Evolutionary conservation across 371 early-diverging fungal genomes (phyloP).

Genomic region (Caulochytrium protostelioides): DNA sequence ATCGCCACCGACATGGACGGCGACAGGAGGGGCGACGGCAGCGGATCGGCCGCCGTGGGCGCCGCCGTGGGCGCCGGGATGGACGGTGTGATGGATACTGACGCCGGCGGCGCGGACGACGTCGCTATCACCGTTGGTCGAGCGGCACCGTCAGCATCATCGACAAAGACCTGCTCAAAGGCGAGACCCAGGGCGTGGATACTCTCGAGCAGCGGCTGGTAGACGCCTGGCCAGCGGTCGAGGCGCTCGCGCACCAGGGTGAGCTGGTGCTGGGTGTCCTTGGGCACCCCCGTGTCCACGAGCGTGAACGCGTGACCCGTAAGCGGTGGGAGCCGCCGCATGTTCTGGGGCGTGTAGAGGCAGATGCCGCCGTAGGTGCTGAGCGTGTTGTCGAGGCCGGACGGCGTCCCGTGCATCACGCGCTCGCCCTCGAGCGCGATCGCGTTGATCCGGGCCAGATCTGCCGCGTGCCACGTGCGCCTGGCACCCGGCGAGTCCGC

Average conservation of each 20-base stretch:
- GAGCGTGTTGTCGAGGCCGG: conserved; percentile 83
- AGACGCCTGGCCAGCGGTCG: conserved; percentile 35
- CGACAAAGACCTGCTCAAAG: no score
- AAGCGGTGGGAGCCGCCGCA: conserved; percentile 1
- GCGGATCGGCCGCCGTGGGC: no score
- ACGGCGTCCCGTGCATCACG: conserved; percentile 85
- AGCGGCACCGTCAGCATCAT: no score
- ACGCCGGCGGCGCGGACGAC: no score
- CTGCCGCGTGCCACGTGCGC: background rate
- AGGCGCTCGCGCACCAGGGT: conserved; percentile 46
- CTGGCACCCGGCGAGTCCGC: no score
- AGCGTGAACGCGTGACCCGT: conserved; percentile 35
- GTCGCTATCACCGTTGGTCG: no score
- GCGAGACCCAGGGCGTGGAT: conserved; percentile 27
- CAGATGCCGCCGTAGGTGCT: conserved; percentile 46
- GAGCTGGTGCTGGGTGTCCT: conserved; percentile 66
- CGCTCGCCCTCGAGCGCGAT: conserved; percentile 80
- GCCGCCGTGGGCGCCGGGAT: no score
- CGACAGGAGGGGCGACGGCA: no score
- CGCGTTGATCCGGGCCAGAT: conserved; percentile 38
- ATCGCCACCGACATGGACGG: no score
- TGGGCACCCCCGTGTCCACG: conserved; percentile 67
- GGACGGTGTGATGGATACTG: no score
- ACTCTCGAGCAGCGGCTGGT: conserved; percentile 49
- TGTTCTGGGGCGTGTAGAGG: background rate